Base-by-base conservation (phyloP, 2,329 filamentous ascomycete species). In the Grosmannia penicillata region DNA sequence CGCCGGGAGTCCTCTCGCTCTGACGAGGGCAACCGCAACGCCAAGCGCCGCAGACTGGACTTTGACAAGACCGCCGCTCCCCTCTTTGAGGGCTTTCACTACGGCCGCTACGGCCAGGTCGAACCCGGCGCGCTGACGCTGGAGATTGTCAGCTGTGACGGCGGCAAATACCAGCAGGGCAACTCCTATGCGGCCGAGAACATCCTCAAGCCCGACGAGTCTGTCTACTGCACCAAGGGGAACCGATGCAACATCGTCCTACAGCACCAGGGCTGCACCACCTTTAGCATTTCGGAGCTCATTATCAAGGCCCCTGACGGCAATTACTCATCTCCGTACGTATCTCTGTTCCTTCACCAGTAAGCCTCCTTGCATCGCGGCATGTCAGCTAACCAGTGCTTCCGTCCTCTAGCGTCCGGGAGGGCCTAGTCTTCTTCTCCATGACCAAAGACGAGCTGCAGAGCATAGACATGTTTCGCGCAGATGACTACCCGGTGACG, bases 81-180 rank as follows among this genome's bases (percentile, higher is more conserved):
- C 7, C 54, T 55, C 28, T 69, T 65, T 47, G 62, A 59, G 43
- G 72, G 68, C 3, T 83, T 87, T 53, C 78, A 72, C 45, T 96
- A 95, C 55, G 89, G 87, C 18, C 78, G 77, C 50, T 85, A 80
- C 55, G 89, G 87, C 15, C 87, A 94, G 57, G 81, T 93, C 14
- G 82, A 91, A 43, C 73, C 84, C 0, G 87, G 86, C 4, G 70
- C 73, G 46, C 62, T 95, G 50, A 78, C 71, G 44, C 85, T 95
- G 82, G 82, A 94, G 53, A 77, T 95, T 45, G 71, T 83, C 35
- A 91, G 79, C 63, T 95, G 86, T 53, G 87, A 95, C 55, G 86
- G 85, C 29, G 86, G 87, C 31, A 66, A 75, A 41, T 76, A 69
- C 50, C 66, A 70, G 36, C 76, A 79, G 44, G 72, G 41, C 4